Base-by-base conservation (phyloP, 75 land plant genomes). In the Selaginella tamariscina region DNA sequence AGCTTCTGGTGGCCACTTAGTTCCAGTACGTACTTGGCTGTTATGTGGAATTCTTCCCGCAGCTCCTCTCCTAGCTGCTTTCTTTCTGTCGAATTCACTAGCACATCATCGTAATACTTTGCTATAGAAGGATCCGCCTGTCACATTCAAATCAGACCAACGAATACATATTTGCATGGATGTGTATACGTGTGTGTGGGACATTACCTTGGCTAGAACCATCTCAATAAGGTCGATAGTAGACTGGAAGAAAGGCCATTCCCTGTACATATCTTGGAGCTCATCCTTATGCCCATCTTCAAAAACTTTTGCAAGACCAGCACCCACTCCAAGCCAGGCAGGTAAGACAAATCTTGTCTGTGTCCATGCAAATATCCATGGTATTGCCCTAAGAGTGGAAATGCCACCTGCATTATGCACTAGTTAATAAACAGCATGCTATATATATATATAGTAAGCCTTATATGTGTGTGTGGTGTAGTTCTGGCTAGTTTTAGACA, bases 311-410 rank as follows among this genome's bases (percentile, higher is more conserved):
- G 8, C 62, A 2, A 59, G 62, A 5, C 62, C 62, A 8, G 21
- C 23, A n/a, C 62, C 62, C 9, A 59, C 26, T 2, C 62, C 62
- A 5, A 59, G 26, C 62, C 62, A 59, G 21, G 26, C 26, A 23
- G 62, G 62, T 2, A 59, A n/a, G 21, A 59, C 62, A n/a, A 59
- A 59, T 59, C 62, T 59, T 21, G 62, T 59, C 62, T 59, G 62
- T n/a, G 62, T 59, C 62, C 62, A 59, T n/a, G 62, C 62, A n/a
- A 59, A 59, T 2, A 59, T 59, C 62, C 62, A 59, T 8, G 62
- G 62, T 2, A 59, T 59, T 2, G 62, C 62, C 21, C 62, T 59
- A 5, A 59, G 62, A 8, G 8, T 8, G 26, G 27, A 21, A 23
- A 59, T 26, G 27, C 62, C 62, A 5, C 62, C 62, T n/a, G n/a